phyloP scores from a whole-genome alignment of 2,329 filamentous ascomycete genomes.

The Chalaropsis thielavioides region DNA sequence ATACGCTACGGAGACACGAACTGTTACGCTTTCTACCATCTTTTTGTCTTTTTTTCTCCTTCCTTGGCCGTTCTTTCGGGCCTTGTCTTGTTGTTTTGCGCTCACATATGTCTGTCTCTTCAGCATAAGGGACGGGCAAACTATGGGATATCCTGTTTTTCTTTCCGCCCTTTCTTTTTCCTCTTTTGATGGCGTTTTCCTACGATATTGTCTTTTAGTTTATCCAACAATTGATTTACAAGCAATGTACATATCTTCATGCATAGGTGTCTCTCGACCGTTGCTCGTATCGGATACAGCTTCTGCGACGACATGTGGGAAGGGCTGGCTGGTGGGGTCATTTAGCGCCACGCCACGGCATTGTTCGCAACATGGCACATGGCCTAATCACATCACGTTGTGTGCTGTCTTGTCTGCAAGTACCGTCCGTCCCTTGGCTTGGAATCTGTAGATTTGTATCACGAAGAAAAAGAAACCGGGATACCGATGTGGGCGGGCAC shows the following conservation, averaged over 20 bases:
- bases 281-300: neutral
- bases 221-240: conserved; percentile 3
- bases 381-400: neutral
- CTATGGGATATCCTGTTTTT: conserved; percentile 1
- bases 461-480: neutral
- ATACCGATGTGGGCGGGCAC: neutral
- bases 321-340: neutral
- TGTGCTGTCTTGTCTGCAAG: neutral
- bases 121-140: conserved; percentile 1
- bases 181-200: neutral
- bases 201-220: conserved; percentile 3
- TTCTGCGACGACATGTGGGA: neutral
- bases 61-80: neutral
- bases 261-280: neutral
- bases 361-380: neutral
- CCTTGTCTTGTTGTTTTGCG: neutral
- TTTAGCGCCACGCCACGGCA: no score
- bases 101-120: neutral
- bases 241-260: conserved; percentile 1
- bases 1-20: conserved; percentile 14
- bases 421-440: no score
- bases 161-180: neutral
- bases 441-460: neutral
- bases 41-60: neutral
- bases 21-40: conserved; percentile 15